Percentiles rank a stretch among this genome's conserved stretches.
These are phyloP conservation scores for Toxoplasma gondii DNA, from an alignment of 169 alveolate species.

Conservation along the genomic window DNA sequence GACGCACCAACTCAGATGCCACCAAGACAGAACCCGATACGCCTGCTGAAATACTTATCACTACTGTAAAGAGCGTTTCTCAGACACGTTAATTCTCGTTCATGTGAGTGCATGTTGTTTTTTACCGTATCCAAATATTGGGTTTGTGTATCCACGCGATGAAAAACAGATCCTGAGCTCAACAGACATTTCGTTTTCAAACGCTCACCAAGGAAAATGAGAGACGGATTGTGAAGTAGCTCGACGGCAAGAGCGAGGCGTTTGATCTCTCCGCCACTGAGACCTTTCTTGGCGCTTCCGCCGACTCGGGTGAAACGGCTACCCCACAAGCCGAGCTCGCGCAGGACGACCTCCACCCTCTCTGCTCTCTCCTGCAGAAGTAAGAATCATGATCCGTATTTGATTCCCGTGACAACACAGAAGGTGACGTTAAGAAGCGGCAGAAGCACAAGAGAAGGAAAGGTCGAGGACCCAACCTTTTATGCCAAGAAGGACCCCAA, in stretches of 20 bases:
- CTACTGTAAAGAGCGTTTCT: too few species aligned
- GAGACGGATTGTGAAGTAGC: conserved; percentile 87
- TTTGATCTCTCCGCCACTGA: conserved; percentile 91
- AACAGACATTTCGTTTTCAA: too few species aligned
- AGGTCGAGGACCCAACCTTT: background rate
- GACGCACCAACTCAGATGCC: too few species aligned
- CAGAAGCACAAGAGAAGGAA: background rate
- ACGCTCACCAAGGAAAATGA: conserved; percentile 89
- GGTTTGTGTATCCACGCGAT: too few species aligned
- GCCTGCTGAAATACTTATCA: too few species aligned
- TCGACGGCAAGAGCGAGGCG: conserved; percentile 91
- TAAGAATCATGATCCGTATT: background rate
- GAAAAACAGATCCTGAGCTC: too few species aligned
- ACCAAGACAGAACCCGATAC: too few species aligned
- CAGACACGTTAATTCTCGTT: too few species aligned
- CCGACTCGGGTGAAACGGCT: conserved; percentile 58
- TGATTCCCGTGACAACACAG: background rate
- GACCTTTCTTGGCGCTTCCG: conserved; percentile 57
- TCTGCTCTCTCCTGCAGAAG: background rate
- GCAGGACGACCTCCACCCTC: conserved; percentile 5
- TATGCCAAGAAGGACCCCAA: background rate
- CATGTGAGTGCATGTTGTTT: too few species aligned
- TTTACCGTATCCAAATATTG: too few species aligned
- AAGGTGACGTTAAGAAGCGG: background rate
- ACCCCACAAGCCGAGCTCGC: conserved; percentile 23